Percentiles rank a stretch among this genome's conserved stretches.
Evolutionary conservation across 352 stramenopile species (phyloP).

Genomic region (Phytophthora lateralis): DNA sequence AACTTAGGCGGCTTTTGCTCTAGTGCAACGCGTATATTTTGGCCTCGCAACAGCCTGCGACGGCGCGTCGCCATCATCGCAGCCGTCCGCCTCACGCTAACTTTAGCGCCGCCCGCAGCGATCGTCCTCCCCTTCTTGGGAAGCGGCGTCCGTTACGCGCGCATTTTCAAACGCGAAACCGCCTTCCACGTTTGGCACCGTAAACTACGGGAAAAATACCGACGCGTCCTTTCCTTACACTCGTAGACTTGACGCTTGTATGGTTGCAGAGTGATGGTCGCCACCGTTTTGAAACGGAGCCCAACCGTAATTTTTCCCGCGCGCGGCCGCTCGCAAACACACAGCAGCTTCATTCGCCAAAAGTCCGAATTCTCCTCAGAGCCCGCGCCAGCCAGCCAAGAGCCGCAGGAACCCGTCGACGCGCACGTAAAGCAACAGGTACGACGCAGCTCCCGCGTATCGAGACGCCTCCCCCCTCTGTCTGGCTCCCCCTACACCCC

Average conservation of each 20-base stretch:
- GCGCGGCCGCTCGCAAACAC: constrained; percentile 19
- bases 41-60: not conserved
- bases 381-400: constrained; percentile 73
- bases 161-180: constrained; percentile 40
- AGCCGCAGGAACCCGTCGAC: constrained; percentile 43
- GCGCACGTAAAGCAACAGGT: constrained; percentile 56
- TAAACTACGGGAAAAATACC: constrained; percentile 30
- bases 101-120: constrained; percentile 8
- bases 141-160: constrained; percentile 37
- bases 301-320: constrained; percentile 32
- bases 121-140: constrained; percentile 8
- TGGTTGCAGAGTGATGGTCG: constrained; percentile 24
- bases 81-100: constrained; percentile 8
- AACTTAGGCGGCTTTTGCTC: not conserved
- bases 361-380: constrained; percentile 82
- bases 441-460: constrained; percentile 10
- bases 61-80: constrained; percentile 3
- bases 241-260: constrained; percentile 19
- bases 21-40: not conserved
- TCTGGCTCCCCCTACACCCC: not conserved
- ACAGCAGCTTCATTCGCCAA: constrained; percentile 84
- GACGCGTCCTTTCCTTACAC: constrained; percentile 1
- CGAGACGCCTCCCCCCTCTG: not conserved
- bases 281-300: constrained; percentile 37
- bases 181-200: constrained; percentile 25